A percentile compares a stretch with the other conserved stretches of the same genome.
Evolutionary conservation across 805 yeast species (phyloP).

Genomic region (Metschnikowia henanensis): DNA sequence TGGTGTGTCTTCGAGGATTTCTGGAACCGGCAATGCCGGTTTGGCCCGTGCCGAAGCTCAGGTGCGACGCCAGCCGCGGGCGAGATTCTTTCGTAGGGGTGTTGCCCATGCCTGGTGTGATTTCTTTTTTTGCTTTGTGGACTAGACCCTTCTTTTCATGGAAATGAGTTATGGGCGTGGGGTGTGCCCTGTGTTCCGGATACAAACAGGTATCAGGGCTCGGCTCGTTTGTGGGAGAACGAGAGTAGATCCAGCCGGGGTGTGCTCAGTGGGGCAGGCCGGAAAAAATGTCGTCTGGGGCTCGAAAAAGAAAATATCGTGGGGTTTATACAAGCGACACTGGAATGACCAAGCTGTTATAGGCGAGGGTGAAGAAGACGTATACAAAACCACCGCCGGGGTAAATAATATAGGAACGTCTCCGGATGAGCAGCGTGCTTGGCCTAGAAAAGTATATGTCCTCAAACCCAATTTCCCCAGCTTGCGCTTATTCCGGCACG

Average conservation of each 20-base stretch:
- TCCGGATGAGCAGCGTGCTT: neutral
- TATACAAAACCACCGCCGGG: neutral
- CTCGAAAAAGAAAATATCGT: neutral
- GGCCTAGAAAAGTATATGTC: neutral
- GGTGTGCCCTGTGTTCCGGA: neutral
- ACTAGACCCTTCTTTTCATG: neutral
- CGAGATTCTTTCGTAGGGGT: slow-evolving; percentile 44
- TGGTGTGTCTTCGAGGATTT: slow-evolving; percentile 13
- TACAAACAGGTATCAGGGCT: neutral
- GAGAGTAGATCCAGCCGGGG: neutral
- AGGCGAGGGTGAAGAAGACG: too few relatives aligned
- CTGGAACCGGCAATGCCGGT: slow-evolving; percentile 6
- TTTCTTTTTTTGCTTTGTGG: neutral
- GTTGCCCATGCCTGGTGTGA: slow-evolving; percentile 36
- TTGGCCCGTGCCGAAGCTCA: slow-evolving; percentile 3
- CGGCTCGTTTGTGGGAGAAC: neutral
- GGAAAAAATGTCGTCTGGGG: neutral
- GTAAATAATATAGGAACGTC: neutral
- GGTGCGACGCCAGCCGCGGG: slow-evolving; percentile 24
- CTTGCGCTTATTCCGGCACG: slow-evolving; percentile 2
- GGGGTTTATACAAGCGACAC: neutral
- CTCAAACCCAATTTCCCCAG: slow-evolving; percentile 2
- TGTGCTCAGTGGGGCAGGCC: neutral
- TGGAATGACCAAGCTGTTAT: neutral
- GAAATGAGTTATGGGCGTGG: neutral